Evolutionary conservation across 352 stramenopile species (phyloP).

Genomic region (Achlya hypogyna): DNA sequence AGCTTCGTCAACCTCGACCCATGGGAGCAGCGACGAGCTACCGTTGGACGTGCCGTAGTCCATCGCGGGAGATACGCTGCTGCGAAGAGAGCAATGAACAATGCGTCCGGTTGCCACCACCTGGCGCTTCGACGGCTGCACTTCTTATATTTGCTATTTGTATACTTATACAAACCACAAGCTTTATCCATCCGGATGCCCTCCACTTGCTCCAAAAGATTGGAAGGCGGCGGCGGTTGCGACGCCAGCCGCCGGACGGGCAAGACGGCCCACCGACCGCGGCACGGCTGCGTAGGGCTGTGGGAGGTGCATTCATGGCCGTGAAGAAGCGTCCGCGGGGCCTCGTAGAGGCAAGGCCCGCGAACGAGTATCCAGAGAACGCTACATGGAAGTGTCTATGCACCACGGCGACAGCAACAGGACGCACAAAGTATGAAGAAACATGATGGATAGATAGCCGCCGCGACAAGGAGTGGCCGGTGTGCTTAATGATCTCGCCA

Average conservation of each 20-base stretch:
- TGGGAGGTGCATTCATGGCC: too few species aligned
- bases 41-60: conserved; percentile 17
- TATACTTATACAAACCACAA: not conserved
- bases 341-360: too few species aligned
- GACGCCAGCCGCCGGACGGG: too few species aligned
- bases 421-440: not conserved
- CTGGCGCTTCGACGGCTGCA: not conserved
- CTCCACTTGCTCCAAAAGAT: not conserved
- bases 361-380: not conserved
- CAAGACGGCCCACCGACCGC: too few species aligned
- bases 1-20: not conserved
- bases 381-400: not conserved
- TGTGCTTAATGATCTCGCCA: conserved; percentile 62
- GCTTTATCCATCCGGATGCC: not conserved
- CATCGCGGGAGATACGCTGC: conserved; percentile 3
- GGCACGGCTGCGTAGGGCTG: too few species aligned
- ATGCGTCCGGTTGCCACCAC: not conserved
- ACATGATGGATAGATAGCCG: not conserved
- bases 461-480: not conserved
- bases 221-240: too few species aligned
- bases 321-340: too few species aligned
- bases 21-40: not conserved
- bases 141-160: not conserved
- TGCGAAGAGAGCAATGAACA: not conserved
- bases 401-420: not conserved